Percentiles rank a stretch among this genome's conserved stretches.
phyloP scores from a whole-genome alignment of 352 stramenopile species.

The Globisporangium paddicum region DNA sequence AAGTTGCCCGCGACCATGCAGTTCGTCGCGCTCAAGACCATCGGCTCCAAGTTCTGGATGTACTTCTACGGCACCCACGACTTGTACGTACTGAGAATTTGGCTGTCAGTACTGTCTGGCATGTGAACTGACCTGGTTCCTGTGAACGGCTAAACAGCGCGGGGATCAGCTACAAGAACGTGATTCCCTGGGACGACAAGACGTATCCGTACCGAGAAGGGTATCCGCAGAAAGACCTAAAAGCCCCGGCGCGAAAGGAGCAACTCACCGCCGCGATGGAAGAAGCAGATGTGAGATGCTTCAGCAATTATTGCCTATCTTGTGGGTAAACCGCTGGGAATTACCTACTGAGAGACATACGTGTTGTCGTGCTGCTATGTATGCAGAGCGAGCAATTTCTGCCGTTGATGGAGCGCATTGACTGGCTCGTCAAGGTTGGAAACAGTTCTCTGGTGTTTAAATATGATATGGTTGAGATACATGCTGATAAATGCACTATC shows the following conservation, averaged over 20 bases:
- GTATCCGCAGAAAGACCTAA: slow-evolving; percentile 6
- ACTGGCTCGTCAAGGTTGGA: slow-evolving; percentile 12
- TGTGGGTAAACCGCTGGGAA: not conserved
- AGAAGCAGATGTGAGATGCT: slow-evolving; percentile 6
- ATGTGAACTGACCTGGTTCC: not conserved
- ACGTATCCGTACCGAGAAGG: slow-evolving; percentile 11
- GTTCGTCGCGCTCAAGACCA: slow-evolving; percentile 5
- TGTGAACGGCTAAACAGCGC: not conserved
- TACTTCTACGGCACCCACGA: slow-evolving; percentile 16
- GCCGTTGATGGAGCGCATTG: slow-evolving; percentile 8
- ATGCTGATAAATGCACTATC: not conserved
- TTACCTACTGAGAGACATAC: not conserved
- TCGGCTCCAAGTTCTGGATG: slow-evolving; percentile 9
- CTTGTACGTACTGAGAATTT: slow-evolving; percentile 4
- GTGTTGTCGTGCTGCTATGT: not conserved
- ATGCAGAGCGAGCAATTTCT: slow-evolving; percentile 8
- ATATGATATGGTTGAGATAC: not conserved
- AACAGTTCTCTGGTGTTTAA: not conserved
- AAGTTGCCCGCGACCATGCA: slow-evolving; percentile 10
- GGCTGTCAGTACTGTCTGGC: too few species aligned
- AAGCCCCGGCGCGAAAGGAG: slow-evolving; percentile 2
- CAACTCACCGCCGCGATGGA: slow-evolving; percentile 2
- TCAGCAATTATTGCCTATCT: not conserved
- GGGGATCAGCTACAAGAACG: slow-evolving; percentile 7
- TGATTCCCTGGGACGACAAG: slow-evolving; percentile 8